Percentiles rank a stretch among this genome's conserved stretches.
Conservation (phyloP, 75 land plant genomes). For the Isoetes taiwanensis region DNA sequence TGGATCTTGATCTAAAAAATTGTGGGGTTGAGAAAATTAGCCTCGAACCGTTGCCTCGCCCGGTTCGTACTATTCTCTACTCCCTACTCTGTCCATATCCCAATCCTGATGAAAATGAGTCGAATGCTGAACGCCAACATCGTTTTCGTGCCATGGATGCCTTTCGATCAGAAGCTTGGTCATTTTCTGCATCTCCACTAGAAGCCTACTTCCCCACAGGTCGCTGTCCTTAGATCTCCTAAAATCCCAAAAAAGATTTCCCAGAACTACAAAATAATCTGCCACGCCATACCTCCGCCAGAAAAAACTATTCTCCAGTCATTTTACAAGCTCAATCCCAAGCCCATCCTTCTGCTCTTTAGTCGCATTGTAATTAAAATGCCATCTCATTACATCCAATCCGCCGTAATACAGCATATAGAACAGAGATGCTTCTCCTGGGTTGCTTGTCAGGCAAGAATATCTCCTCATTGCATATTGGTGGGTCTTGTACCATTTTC, state of each 20-base stretch:
- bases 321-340: neutral
- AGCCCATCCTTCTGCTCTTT: neutral
- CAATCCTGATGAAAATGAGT: neutral
- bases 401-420: conserved; percentile 5
- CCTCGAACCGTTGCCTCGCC: no score
- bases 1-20: no score
- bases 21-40: no score
- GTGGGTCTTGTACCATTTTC: neutral
- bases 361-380: neutral
- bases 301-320: neutral
- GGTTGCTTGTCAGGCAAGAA: neutral
- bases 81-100: neutral
- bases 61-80: no score
- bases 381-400: neutral
- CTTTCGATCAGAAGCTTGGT: conserved; percentile 6
- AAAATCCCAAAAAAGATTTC: conserved; percentile 4
- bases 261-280: conserved; percentile 2
- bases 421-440: neutral
- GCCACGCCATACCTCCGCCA: neutral
- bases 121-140: conserved; percentile 3
- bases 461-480: neutral
- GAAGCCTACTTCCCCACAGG: neutral
- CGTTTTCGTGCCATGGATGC: neutral
- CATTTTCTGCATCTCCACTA: neutral
- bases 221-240: neutral